phyloP scores from a whole-genome alignment of 495 filamentous ascomycete genomes.

The Aspergillus hancockii region DNA sequence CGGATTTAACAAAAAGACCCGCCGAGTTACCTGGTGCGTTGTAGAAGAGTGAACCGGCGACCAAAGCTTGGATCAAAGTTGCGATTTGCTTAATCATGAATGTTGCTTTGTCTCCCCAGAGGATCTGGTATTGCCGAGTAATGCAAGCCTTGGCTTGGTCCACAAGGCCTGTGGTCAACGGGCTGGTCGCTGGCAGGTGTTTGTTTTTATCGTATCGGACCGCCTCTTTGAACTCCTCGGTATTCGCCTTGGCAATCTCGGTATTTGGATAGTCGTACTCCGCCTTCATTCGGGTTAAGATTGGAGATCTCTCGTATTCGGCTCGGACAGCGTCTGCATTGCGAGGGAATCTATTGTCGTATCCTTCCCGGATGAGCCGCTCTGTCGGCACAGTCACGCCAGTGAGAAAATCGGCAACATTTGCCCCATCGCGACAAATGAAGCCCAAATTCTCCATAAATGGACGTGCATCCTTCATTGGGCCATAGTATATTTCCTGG shows the following conservation, averaged over 20 bases:
- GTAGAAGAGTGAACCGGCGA: conserved; percentile 47
- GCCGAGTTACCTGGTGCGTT: conserved; percentile 38
- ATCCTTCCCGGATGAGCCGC: conserved; percentile 58
- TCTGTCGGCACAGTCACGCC: conserved; percentile 71
- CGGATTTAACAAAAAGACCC: conserved; percentile 55
- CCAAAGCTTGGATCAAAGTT: conserved; percentile 41
- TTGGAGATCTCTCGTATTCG: conserved; percentile 42
- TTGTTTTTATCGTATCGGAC: conserved; percentile 47
- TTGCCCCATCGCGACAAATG: conserved; percentile 63
- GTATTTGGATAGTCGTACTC: conserved; percentile 55
- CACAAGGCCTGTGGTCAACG: conserved; percentile 58
- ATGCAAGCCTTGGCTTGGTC: conserved; percentile 59
- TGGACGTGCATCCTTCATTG: conserved; percentile 56
- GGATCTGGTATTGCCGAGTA: conserved; percentile 55
- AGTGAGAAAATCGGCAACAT: conserved; percentile 71
- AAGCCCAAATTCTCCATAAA: conserved; percentile 74
- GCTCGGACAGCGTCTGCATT: conserved; percentile 40
- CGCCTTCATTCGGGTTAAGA: conserved; percentile 33
- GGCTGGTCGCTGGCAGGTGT: conserved; percentile 40
- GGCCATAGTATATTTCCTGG: conserved; percentile 61
- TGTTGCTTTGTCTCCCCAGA: conserved; percentile 61
- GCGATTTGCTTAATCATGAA: conserved; percentile 60
- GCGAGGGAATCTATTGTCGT: conserved; percentile 46
- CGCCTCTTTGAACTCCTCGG: conserved; percentile 49
- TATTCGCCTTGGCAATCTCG: conserved; percentile 42